phyloP scores from a whole-genome alignment of 345 rosid genomes.

The Citrus unshiu region DNA sequence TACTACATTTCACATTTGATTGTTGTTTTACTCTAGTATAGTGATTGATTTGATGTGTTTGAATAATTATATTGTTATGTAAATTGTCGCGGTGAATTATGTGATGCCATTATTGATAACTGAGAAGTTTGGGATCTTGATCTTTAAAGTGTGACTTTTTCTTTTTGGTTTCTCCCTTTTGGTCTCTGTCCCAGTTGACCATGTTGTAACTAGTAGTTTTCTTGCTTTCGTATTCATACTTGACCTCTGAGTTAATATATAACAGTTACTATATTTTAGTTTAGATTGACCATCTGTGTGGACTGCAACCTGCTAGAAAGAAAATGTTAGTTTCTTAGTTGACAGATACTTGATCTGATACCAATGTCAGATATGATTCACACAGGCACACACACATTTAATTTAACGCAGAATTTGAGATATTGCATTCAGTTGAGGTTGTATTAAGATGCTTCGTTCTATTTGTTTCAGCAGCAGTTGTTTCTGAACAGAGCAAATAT shows the following conservation, averaged over 20 bases:
- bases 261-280: neutral
- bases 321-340: neutral
- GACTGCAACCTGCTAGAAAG: neutral
- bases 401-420: neutral
- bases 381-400: neutral
- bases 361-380: neutral
- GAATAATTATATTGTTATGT: neutral
- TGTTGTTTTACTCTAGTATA: neutral
- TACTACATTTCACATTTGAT: neutral
- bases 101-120: neutral
- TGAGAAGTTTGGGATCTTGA: neutral
- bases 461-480: constrained; percentile 61
- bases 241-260: neutral
- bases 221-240: neutral
- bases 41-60: neutral
- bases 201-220: neutral
- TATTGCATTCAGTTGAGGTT: neutral
- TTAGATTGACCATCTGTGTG: neutral
- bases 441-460: constrained; percentile 3
- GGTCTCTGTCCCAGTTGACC: too few species aligned
- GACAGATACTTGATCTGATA: neutral
- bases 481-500: constrained; percentile 47
- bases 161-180: neutral
- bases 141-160: neutral
- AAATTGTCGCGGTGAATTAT: neutral